Percentiles rank a stretch among this genome's conserved stretches.
phyloP scores from a whole-genome alignment of 2,329 filamentous ascomycete species.

The Talaromyces amestolkiae region DNA sequence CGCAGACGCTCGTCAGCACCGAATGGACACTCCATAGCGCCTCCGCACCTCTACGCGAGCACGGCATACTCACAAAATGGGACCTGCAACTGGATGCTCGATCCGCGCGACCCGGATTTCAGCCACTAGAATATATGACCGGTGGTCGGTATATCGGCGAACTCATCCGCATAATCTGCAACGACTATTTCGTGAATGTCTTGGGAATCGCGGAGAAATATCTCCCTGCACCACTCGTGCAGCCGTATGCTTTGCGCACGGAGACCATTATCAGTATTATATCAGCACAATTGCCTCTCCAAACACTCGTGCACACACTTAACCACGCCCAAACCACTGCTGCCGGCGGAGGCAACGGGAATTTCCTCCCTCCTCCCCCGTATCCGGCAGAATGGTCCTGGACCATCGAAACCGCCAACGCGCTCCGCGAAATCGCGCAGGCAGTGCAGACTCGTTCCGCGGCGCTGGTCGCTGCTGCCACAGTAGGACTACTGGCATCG shows the following conservation, averaged over 20 bases:
- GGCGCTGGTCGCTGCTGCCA: slow-evolving; percentile 20
- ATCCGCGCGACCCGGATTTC: slow-evolving; percentile 16
- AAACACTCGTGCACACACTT: slow-evolving; percentile 6
- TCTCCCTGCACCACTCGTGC: slow-evolving; percentile 4
- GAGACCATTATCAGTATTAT: slow-evolving; percentile 17
- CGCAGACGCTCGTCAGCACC: slow-evolving; percentile 19
- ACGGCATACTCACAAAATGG: slow-evolving; percentile 19
- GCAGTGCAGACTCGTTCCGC: slow-evolving; percentile 16
- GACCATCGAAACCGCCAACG: slow-evolving; percentile 15
- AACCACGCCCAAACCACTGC: not conserved
- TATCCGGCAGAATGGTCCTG: slow-evolving; percentile 13
- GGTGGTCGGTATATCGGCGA: slow-evolving; percentile 19
- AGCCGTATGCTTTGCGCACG: slow-evolving; percentile 13
- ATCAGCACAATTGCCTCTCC: slow-evolving; percentile 6
- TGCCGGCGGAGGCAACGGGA: not conserved
- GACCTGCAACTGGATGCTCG: slow-evolving; percentile 16
- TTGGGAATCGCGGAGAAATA: slow-evolving; percentile 10
- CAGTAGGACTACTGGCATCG: slow-evolving; percentile 17
- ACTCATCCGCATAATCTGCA: slow-evolving; percentile 17
- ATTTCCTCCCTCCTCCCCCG: not conserved
- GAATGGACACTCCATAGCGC: slow-evolving; percentile 19
- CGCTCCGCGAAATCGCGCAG: slow-evolving; percentile 15
- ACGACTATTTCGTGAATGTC: slow-evolving; percentile 18
- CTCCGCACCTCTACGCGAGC: slow-evolving; percentile 13
- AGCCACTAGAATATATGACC: slow-evolving; percentile 20